Percentiles rank a stretch among this genome's conserved stretches.
phyloP scores from a whole-genome alignment of 306 rosid genomes.

The Vigna trinervia region DNA sequence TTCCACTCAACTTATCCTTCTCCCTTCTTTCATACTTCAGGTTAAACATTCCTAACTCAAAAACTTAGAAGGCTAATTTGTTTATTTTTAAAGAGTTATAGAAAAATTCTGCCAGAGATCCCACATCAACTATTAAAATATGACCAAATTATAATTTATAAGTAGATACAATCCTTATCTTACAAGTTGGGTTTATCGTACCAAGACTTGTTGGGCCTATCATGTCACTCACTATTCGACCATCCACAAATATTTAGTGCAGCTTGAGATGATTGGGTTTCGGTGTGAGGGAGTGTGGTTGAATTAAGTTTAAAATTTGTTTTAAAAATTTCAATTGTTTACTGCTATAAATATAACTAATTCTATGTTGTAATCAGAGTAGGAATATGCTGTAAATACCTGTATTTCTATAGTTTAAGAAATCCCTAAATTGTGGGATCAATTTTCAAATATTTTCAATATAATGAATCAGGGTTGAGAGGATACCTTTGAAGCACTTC shows the following conservation, averaged over 20 bases:
- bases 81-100: constrained; percentile 18
- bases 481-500: not conserved
- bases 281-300: too few relatives aligned
- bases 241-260: too few relatives aligned
- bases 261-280: too few relatives aligned
- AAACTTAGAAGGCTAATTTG: constrained; percentile 27
- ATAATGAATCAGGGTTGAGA: constrained; percentile 26
- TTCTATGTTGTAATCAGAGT: not conserved
- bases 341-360: constrained; percentile 5
- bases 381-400: not conserved
- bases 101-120: not conserved
- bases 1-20: constrained; percentile 17
- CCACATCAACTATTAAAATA: too few relatives aligned
- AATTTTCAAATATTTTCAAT: not conserved
- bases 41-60: constrained; percentile 31
- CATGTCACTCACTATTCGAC: too few relatives aligned
- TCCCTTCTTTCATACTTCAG: constrained; percentile 35
- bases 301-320: too few relatives aligned
- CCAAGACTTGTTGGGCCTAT: too few relatives aligned
- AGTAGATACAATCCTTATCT: too few relatives aligned
- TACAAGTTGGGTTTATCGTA: too few relatives aligned
- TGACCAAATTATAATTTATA: too few relatives aligned
- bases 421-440: constrained; percentile 9
- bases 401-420: constrained; percentile 2
- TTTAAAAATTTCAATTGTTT: not conserved